Evolutionary conservation across 305 asterid genomes (phyloP).

Genomic region (Lippia alba): DNA sequence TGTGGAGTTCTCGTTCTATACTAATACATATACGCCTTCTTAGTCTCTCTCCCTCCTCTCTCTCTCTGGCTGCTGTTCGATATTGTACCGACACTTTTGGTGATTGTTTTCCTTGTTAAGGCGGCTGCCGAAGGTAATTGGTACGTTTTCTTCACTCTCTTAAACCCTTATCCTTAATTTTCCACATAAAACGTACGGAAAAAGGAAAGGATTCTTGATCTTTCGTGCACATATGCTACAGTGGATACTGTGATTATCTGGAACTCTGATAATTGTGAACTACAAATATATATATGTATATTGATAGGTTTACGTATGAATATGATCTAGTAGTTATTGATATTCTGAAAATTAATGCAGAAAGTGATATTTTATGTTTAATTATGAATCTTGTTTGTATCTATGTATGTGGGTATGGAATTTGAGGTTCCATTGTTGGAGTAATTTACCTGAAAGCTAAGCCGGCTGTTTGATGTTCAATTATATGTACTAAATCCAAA

Average conservation of each 20-base stretch:
- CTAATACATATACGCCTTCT: constrained; percentile 5
- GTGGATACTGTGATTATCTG: neutral
- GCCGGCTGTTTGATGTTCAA: constrained; percentile 15
- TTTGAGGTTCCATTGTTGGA: neutral
- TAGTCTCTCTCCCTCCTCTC: constrained; percentile 8
- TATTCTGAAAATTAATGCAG: too few species aligned
- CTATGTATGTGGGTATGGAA: neutral
- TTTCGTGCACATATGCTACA: constrained; percentile 3
- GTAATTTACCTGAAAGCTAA: neutral
- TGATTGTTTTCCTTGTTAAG: constrained; percentile 34
- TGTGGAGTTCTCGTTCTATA: constrained; percentile 29
- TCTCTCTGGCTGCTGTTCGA: constrained; percentile 29
- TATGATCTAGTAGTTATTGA: too few species aligned
- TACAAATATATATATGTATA: too few species aligned
- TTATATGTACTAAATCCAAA: constrained; percentile 14
- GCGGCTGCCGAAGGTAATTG: constrained; percentile 4
- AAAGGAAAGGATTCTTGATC: neutral
- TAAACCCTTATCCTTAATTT: neutral
- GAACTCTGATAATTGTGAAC: neutral
- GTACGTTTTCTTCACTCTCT: constrained; percentile 7
- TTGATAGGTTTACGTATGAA: too few species aligned
- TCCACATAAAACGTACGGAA: too few species aligned
- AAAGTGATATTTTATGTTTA: neutral
- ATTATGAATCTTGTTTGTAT: constrained; percentile 2
- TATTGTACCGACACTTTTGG: constrained; percentile 40